phyloP scores from a whole-genome alignment of 2,329 filamentous ascomycete species.

The Cladosporium colombiae region DNA sequence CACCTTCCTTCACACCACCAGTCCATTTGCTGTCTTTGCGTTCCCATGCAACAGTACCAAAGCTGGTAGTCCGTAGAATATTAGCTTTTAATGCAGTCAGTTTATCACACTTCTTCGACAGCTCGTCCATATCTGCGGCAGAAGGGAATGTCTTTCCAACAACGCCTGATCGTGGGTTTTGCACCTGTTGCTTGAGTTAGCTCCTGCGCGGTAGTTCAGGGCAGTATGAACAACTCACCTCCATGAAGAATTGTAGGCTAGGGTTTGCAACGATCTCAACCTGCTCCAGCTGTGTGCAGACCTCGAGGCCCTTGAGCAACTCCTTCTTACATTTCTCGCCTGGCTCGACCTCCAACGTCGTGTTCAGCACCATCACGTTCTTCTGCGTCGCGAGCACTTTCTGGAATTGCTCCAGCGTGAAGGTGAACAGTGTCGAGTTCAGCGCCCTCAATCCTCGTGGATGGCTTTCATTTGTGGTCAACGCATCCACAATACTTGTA shows the following conservation, averaged over 20 bases:
- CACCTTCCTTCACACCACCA: conserved; percentile 15
- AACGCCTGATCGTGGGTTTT: conserved; percentile 33
- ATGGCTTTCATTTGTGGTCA: conserved; percentile 37
- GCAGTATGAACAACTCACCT: conserved; percentile 31
- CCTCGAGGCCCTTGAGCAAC: conserved; percentile 36
- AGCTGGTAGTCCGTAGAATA: conserved; percentile 38
- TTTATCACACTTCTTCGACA: conserved; percentile 38
- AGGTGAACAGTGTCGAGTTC: conserved; percentile 46
- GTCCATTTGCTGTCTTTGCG: conserved; percentile 36
- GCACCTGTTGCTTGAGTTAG: conserved; percentile 25
- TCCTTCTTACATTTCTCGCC: conserved; percentile 39
- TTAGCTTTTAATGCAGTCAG: conserved; percentile 41
- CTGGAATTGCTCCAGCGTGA: conserved; percentile 39
- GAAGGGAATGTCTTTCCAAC: conserved; percentile 39
- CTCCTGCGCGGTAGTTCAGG: not conserved
- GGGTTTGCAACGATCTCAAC: conserved; percentile 44
- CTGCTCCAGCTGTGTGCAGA: conserved; percentile 39
- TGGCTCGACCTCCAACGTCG: conserved; percentile 41
- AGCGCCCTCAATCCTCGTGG: conserved; percentile 40
- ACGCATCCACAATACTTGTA: conserved; percentile 33
- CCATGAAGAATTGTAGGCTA: conserved; percentile 41
- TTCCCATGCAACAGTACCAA: conserved; percentile 37
- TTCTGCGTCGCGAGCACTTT: conserved; percentile 40
- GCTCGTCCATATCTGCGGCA: conserved; percentile 37
- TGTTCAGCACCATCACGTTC: conserved; percentile 42